phyloP scores from a whole-genome alignment of 805 yeast species.

The Yarrowia deformans region DNA sequence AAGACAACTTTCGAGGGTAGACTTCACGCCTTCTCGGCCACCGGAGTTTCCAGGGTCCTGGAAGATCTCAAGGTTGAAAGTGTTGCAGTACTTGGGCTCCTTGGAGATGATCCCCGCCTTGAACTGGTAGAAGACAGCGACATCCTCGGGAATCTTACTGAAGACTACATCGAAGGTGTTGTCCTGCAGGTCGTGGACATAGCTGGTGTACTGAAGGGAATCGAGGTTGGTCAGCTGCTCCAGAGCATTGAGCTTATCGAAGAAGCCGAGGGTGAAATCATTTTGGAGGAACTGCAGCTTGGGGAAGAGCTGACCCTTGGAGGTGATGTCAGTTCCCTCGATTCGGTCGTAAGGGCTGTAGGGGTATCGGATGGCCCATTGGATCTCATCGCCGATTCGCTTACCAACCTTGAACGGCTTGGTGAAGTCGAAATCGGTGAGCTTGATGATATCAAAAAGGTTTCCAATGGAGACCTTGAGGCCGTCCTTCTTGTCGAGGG shows the following conservation, averaged over 20 bases:
- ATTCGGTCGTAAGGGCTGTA: conserved; percentile 16
- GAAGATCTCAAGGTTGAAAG: not conserved
- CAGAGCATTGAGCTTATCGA: not conserved
- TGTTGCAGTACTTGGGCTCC: conserved; percentile 21
- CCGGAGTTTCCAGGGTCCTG: not conserved
- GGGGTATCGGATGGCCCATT: conserved; percentile 11
- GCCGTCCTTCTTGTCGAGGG: not conserved
- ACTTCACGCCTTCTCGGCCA: not conserved
- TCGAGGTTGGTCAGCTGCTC: not conserved
- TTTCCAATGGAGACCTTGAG: not conserved
- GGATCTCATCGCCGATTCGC: not conserved
- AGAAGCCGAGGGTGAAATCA: not conserved
- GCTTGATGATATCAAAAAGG: not conserved
- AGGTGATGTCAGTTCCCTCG: not conserved
- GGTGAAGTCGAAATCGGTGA: not conserved
- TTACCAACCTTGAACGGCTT: conserved; percentile 10
- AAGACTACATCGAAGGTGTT: conserved; percentile 1
- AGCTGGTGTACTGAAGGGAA: not conserved
- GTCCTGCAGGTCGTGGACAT: not conserved
- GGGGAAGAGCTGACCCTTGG: conserved; percentile 26
- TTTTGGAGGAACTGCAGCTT: not conserved
- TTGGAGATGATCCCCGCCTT: not conserved
- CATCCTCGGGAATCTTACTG: conserved; percentile 2
- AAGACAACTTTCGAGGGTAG: conserved; percentile 1
- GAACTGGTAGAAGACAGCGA: conserved; percentile 3